A percentile compares a stretch with the other conserved stretches of the same genome.
These are phyloP conservation scores for Teratosphaeriaceae sp. DNA, from an alignment of 2,329 filamentous ascomycete species.

Conservation along the genomic window DNA sequence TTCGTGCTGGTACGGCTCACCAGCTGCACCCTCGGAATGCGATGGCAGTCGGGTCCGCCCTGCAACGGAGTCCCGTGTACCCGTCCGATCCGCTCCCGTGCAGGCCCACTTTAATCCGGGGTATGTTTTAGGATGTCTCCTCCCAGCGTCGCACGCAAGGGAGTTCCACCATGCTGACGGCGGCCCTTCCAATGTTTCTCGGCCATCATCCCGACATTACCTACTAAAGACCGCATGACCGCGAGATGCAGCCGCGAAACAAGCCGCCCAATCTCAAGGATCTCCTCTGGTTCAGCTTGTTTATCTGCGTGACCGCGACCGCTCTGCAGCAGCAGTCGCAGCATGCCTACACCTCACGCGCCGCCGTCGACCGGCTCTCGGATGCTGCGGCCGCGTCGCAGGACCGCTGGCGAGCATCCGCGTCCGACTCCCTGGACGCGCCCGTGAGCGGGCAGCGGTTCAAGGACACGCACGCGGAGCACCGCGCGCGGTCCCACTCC, in stretches of 20 bases:
- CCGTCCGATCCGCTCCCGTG: no score
- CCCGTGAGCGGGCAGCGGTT: slow-evolving; percentile 20
- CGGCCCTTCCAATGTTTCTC: background rate
- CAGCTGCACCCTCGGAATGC: no score
- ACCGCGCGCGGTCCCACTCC: slow-evolving; percentile 13
- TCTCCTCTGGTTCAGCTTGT: slow-evolving; percentile 24
- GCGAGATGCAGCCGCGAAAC: slow-evolving; percentile 3
- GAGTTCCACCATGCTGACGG: background rate
- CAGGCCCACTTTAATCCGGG: no score
- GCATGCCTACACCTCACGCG: slow-evolving; percentile 11
- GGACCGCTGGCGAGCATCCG: slow-evolving; percentile 11
- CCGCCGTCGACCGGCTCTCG: slow-evolving; percentile 14
- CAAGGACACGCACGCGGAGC: slow-evolving; percentile 10
- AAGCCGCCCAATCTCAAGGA: slow-evolving; percentile 7
- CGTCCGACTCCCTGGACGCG: slow-evolving; percentile 21
- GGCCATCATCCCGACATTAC: background rate
- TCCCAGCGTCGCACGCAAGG: no score
- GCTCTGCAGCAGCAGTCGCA: slow-evolving; percentile 34
- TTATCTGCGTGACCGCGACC: slow-evolving; percentile 26
- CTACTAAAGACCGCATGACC: background rate
- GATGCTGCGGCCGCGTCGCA: slow-evolving; percentile 15
- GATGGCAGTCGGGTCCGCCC: no score
- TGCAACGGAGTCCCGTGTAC: no score
- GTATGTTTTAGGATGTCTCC: no score
- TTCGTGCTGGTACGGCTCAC: no score